Base-by-base conservation (phyloP, 805 yeast species). In the Saccharomycodes ludwigii region DNA sequence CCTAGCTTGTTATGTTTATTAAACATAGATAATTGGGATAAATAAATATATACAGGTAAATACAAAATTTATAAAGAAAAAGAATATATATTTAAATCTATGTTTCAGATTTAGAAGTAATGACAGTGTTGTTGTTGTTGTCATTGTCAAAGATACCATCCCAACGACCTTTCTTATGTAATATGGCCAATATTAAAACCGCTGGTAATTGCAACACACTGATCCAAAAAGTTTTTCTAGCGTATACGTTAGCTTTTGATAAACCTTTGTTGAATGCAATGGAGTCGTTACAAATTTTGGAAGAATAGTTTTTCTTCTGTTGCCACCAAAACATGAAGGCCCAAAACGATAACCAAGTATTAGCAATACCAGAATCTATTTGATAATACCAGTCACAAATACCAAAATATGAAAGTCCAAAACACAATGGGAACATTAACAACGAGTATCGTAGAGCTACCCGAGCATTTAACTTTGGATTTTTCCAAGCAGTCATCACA, bases 161-260 rank as follows among this genome's bases (percentile, higher is more conserved):
- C 96, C 96, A 88, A 51, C 85, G 84, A 5, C 95, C 95, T 52
- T 77, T 77, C 57, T 91, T 91, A 56, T 91, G 97, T 31, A 91
- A 53, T 85, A 91, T 88, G 1, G 97, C 96, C 38, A 91, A 60
- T 13, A 85, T 77, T 33, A 91, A 60, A 11, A 93, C 78, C 0
- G 80, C 86, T 0, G 99, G 98, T 28, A 91, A 59, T 45, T 91
- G 97, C 75, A 88, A 73, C 1, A 91, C 95, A 18, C 94, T 79
- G 24, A 93, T 83, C 94, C 95, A 82, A 53, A 91, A 91, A 26
- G 86, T 66, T 50, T 77, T 78, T 38, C 81, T 75, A 1, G 98
- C 97, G 52, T 73, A 76, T 2, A 62, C 43, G 45, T 70, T 73
- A 3, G 93, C 83, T 32, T 66, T 38, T 15, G 65, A 61, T 30